Evolutionary conservation across 202 grass and related monocot genomes (phyloP), one percentile per base, ranked within the genome.

Genomic region (Tripidium arundinaceum): DNA sequence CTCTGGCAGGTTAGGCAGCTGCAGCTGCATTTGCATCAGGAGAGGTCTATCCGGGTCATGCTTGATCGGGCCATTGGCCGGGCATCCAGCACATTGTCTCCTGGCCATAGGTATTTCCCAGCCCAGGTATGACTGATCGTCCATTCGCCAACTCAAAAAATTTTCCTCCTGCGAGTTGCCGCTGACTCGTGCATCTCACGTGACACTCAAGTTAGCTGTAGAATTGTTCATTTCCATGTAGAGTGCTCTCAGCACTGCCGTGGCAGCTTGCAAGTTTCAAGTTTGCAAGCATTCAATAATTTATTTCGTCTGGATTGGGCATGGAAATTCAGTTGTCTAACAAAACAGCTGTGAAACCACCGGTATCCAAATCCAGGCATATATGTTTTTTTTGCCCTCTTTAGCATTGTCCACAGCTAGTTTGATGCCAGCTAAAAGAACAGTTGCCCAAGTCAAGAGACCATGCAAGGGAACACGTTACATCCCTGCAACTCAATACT

Each of bases 51-150:
- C 76, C 79, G 90, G 50, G 61, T 75, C 77, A 86, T 98, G 82
- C 88, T 98, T 70, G 95, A 98, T 64, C 89, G 77, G 73, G 90
- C 95, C 6, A 98, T 98, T 68, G 92, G 95, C 8, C 92, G 88
- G 82, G 92, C 87, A 14, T 95, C 95, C 58, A 91, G 92, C 67
- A 91, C 92, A 7, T 72, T 98, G 63, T 98, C 95, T 80, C 92
- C 92, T 70, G 90, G 95, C 11, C 95, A 98, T 45, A 76, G 79
- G 68, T 88, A 93, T 72, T 95, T 98, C 61, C 91, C 95, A 29
- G 70, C 86, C 71, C 88, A 94, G 95, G 96, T 93, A 73, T 26
- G 31, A 18, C 60, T 77, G 26, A 68, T 28, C 27, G 57, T 25
- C 46, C 26, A 24, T 21, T 33, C 5, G 7, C 4, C 4, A 1